Evolutionary conservation across 2,329 filamentous ascomycete genomes (phyloP).

Genomic region (Diaporthe aspalathi): DNA sequence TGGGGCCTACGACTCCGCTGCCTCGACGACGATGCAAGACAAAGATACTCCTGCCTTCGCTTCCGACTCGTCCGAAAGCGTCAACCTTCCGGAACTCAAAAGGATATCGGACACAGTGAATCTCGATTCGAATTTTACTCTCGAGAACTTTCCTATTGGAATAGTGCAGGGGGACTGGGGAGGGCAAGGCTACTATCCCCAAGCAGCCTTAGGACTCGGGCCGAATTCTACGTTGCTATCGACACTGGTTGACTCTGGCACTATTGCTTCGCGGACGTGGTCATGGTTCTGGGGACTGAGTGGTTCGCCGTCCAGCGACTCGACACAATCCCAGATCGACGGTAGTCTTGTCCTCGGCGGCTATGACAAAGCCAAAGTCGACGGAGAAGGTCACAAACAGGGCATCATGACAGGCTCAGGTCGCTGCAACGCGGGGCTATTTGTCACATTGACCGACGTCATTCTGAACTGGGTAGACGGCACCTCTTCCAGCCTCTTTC

Average conservation of each 20-base stretch:
- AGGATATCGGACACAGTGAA: neutral
- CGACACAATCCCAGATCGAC: neutral
- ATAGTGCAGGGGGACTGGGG: neutral
- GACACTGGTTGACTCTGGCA: neutral
- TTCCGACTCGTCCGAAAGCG: neutral
- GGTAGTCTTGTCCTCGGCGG: constrained; percentile 34
- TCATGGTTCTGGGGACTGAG: neutral
- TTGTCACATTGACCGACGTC: neutral
- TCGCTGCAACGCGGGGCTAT: neutral
- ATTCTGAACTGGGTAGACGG: neutral
- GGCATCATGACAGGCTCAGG: neutral
- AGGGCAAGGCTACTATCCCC: neutral
- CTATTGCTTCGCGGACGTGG: constrained; percentile 3
- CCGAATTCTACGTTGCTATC: neutral
- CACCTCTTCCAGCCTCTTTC: neutral
- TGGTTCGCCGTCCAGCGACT: neutral
- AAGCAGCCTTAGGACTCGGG: neutral
- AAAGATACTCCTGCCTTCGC: neutral
- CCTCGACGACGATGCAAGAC: neutral
- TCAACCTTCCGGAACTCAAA: neutral
- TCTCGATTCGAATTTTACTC: neutral
- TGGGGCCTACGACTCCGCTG: neutral
- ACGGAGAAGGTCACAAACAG: neutral
- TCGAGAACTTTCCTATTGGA: neutral
- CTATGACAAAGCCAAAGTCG: constrained; percentile 30